Percentiles rank a stretch among this genome's conserved stretches.
phyloP scores from a whole-genome alignment of 2,329 filamentous ascomycete genomes.

The Byssochlamys sp. region DNA sequence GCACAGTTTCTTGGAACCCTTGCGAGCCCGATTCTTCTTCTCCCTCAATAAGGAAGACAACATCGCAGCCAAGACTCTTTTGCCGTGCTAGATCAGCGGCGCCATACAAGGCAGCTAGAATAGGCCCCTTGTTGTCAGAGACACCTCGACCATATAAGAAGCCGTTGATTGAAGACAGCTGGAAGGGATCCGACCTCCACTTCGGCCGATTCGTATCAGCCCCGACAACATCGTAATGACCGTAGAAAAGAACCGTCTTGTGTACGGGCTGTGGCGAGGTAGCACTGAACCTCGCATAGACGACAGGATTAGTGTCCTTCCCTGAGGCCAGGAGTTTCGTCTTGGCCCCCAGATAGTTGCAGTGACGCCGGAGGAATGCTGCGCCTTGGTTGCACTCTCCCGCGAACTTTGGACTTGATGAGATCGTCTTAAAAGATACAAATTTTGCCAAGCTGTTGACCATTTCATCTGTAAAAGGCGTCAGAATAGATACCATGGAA shows the following conservation, averaged over 20 bases:
- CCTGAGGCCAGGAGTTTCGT: slow-evolving; percentile 83
- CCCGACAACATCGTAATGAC: slow-evolving; percentile 93
- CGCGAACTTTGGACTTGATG: slow-evolving; percentile 72
- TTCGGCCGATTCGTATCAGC: slow-evolving; percentile 73
- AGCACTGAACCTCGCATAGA: slow-evolving; percentile 81
- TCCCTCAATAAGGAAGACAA: slow-evolving; percentile 89
- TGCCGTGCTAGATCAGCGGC: slow-evolving; percentile 79
- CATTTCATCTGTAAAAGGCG: slow-evolving; percentile 40
- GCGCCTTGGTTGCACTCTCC: slow-evolving; percentile 89
- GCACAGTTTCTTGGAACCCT: slow-evolving; percentile 77
- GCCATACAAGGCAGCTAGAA: slow-evolving; percentile 86
- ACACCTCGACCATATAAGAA: slow-evolving; percentile 94
- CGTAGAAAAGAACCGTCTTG: slow-evolving; percentile 90
- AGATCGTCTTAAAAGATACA: slow-evolving; percentile 83
- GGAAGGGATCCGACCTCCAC: slow-evolving; percentile 82
- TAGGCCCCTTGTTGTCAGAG: slow-evolving; percentile 93
- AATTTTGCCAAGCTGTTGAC: slow-evolving; percentile 72
- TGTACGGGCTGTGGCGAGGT: slow-evolving; percentile 53
- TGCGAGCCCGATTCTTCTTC: slow-evolving; percentile 92
- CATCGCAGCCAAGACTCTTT: slow-evolving; percentile 74
- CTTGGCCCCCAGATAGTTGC: slow-evolving; percentile 81
- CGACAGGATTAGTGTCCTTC: slow-evolving; percentile 77
- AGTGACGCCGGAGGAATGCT: slow-evolving; percentile 78
- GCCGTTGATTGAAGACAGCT: slow-evolving; percentile 78
- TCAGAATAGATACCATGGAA: slow-evolving; percentile 2